These are phyloP conservation scores for Phytophthora syringae DNA, from an alignment of 352 stramenopile genomes.

Conservation along the genomic window DNA sequence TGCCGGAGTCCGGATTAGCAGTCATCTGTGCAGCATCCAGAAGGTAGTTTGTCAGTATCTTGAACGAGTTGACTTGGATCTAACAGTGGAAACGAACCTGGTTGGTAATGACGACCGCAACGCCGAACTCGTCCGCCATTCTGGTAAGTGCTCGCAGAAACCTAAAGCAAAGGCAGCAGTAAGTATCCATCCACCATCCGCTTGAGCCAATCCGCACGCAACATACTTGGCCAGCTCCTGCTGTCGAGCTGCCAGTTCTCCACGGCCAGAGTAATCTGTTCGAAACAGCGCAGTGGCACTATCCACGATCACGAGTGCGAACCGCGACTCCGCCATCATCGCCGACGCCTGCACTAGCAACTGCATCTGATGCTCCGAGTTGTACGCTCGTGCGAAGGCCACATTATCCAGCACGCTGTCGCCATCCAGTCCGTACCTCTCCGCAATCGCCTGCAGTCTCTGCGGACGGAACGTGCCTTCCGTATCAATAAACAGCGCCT, in stretches of 20 bases:
- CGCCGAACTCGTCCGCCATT: conserved; percentile 99
- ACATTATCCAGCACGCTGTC: conserved; percentile 99
- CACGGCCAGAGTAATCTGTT: conserved; percentile 98
- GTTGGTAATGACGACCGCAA: conserved; percentile 94
- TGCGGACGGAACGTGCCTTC: conserved; percentile 99
- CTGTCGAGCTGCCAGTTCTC: conserved; percentile 96
- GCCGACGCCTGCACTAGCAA: conserved; percentile 97
- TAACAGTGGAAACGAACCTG: conserved; percentile 72
- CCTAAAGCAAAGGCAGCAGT: conserved; percentile 41
- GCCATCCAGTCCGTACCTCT: conserved; percentile 97
- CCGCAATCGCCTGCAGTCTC: conserved; percentile 96
- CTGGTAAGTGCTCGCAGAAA: conserved; percentile 97
- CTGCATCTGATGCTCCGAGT: conserved; percentile 99
- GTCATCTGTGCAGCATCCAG: conserved; percentile 67
- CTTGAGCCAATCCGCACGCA: not conserved
- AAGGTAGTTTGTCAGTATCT: not conserved
- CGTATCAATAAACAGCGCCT: conserved; percentile 99
- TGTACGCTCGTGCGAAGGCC: conserved; percentile 98
- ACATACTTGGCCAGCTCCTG: conserved; percentile 86
- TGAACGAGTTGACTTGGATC: too few species aligned
- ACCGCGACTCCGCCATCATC: conserved; percentile 98
- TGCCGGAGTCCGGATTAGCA: conserved; percentile 87
- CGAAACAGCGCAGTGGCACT: conserved; percentile 98
- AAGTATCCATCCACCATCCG: not conserved
- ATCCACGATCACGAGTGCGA: conserved; percentile 97